These are phyloP conservation scores for Apophysomyces variabilis DNA, from an alignment of 371 early-diverging fungal genomes.

Conservation along the genomic window DNA sequence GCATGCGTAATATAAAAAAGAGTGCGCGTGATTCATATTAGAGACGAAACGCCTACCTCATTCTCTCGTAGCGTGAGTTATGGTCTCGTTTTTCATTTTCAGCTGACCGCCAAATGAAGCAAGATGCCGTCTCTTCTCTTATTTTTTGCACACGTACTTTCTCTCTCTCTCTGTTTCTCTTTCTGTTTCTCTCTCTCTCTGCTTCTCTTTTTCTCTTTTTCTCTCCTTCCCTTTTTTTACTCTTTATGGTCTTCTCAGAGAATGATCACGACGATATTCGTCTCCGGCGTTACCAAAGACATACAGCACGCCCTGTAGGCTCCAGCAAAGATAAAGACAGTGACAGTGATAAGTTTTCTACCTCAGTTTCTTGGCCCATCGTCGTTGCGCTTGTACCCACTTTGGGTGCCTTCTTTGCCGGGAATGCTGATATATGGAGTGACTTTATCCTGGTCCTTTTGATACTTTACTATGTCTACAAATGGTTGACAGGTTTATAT, in stretches of 20 bases:
- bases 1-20: no score
- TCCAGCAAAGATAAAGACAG: constrained; percentile 1
- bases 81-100: not conserved
- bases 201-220: constrained; percentile 13
- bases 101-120: constrained; percentile 13
- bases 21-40: not conserved
- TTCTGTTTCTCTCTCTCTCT: constrained; percentile 8
- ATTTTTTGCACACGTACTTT: constrained; percentile 15
- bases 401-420: constrained; percentile 66
- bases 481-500: constrained; percentile 68
- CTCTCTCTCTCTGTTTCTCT: constrained; percentile 10
- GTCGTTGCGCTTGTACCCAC: constrained; percentile 66
- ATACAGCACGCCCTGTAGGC: not conserved
- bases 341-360: constrained; percentile 22
- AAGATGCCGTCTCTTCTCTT: constrained; percentile 12
- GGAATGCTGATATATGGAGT: constrained; percentile 69
- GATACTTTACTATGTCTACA: constrained; percentile 68
- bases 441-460: constrained; percentile 66
- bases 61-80: not conserved
- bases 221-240: constrained; percentile 15
- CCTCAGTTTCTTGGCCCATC: constrained; percentile 65
- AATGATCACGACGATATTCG: constrained; percentile 23
- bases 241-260: constrained; percentile 23
- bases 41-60: not conserved
- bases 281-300: constrained; percentile 12